Base-by-base conservation (phyloP, 257 asterid genomes). In the Forsythia viridissima region DNA sequence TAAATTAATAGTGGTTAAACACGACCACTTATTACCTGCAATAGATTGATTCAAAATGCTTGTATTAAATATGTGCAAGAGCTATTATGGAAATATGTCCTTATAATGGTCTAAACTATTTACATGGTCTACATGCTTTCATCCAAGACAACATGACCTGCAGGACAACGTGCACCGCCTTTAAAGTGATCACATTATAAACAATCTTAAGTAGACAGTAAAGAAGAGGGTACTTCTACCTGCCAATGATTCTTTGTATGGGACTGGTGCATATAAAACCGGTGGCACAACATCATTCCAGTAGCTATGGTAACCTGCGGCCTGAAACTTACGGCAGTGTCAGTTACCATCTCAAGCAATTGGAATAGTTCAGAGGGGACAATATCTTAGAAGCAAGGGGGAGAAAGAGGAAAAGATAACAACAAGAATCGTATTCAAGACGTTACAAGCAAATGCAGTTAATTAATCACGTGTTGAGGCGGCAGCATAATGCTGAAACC, bases 221-320 rank as follows among this genome's bases (percentile, higher is more conserved):
- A 16, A 46, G 37, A 42, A 73, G 40, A 74, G 80, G 66, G 36
- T 72, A 65, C 18, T 74, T 66, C 52, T 81, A 91, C 93, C 96
- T 91, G 92, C 90, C 93, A 88, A 76, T 90, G 84, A 84, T 88
- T 90, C 79, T 87, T 90, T 74, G 86, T 73, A 82, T 88, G 95
- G 38, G 95, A 90, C 80, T 90, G 95, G 52, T 82, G 86, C 89
- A 87, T 90, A 73, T 83, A 90, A 78, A 90, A 90, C 52, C 91
- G 87, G 83, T 90, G 95, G 81, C 92, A 88, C 69, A 88, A 74
- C 80, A 90, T 71, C 84, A 84, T 81, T 67, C 91, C 85, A 59
- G 89, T 86, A 67, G 93, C 90, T 78, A 90, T 90, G 73, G 93
- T 88, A 81, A 87, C 80, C 78, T 89, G 92, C 18, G 91, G 91